These are phyloP conservation scores for Boechera retrofracta DNA, from an alignment of 345 rosid genomes.

Conservation along the genomic window DNA sequence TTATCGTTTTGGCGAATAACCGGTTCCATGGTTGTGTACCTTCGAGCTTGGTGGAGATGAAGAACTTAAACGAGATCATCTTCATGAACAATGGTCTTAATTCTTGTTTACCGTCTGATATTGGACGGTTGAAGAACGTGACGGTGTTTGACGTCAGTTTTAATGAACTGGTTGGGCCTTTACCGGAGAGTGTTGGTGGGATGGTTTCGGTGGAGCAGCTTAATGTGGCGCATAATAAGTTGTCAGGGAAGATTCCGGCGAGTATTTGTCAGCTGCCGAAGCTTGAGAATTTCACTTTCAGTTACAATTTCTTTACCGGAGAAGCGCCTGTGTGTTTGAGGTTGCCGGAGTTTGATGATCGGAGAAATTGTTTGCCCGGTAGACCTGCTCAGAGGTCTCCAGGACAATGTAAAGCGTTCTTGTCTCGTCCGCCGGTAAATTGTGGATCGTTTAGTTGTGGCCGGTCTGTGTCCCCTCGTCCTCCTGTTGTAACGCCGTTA, in stretches of 20 bases:
- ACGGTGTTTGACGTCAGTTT: constrained; percentile 73
- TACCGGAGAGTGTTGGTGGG: constrained; percentile 60
- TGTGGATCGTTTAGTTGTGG: constrained; percentile 73
- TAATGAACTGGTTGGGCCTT: constrained; percentile 63
- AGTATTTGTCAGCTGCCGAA: constrained; percentile 67
- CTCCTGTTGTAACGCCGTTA: constrained; percentile 65
- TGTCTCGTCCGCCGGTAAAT: constrained; percentile 53
- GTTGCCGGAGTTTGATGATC: constrained; percentile 57
- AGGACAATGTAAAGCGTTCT: constrained; percentile 59
- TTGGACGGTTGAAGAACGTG: constrained; percentile 59
- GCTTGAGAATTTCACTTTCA: constrained; percentile 66
- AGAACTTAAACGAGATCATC: constrained; percentile 71
- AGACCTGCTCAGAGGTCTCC: constrained; percentile 68
- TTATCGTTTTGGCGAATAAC: constrained; percentile 75
- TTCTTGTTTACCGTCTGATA: constrained; percentile 68
- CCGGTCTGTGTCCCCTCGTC: constrained; percentile 65
- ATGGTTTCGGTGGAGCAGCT: constrained; percentile 74
- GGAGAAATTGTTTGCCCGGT: constrained; percentile 61
- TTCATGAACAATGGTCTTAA: constrained; percentile 66
- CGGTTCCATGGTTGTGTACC: constrained; percentile 77
- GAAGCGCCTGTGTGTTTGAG: constrained; percentile 67
- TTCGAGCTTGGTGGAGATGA: constrained; percentile 67
- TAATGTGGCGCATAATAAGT: constrained; percentile 72
- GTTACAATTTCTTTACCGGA: constrained; percentile 73
- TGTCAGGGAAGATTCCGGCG: constrained; percentile 63